phyloP scores from a whole-genome alignment of 768 basidiomycete species.

The Boletus huronensis region DNA sequence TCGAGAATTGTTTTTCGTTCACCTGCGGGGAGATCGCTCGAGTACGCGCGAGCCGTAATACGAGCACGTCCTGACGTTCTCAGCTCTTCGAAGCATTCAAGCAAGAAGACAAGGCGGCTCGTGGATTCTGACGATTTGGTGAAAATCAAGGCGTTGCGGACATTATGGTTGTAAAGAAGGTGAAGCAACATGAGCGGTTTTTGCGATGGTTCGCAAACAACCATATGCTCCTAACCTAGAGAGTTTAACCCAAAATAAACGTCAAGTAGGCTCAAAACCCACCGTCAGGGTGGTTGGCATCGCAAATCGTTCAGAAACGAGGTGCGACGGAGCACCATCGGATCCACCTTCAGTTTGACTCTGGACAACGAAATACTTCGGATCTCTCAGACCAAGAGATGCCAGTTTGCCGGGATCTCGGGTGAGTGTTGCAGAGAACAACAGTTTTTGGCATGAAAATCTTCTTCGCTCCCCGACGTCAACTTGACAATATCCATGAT shows the following conservation, averaged over 20 bases:
- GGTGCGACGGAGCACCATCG: constrained; percentile 42
- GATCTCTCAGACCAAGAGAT: constrained; percentile 69
- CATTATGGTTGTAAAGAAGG: constrained; percentile 60
- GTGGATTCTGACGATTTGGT: constrained; percentile 97
- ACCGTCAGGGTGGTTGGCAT: constrained; percentile 80
- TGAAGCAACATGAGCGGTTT: constrained; percentile 92
- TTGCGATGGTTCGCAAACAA: constrained; percentile 69
- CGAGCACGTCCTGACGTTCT: constrained; percentile 19
- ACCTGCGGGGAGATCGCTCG: constrained; percentile 71
- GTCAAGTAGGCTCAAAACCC: constrained; percentile 17
- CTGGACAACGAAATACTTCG: constrained; percentile 88
- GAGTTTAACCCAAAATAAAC: neutral
- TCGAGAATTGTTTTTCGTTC: constrained; percentile 79
- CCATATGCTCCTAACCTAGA: constrained; percentile 71
- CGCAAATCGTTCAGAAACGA: constrained; percentile 72
- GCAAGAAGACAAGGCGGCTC: constrained; percentile 70
- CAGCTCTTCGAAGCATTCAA: constrained; percentile 75
- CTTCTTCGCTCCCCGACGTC: constrained; percentile 56
- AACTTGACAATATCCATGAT: constrained; percentile 31
- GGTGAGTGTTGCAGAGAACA: constrained; percentile 96
- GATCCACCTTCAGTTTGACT: constrained; percentile 36
- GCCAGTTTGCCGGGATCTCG: constrained; percentile 92
- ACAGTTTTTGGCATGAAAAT: constrained; percentile 84
- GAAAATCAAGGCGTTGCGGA: constrained; percentile 82
- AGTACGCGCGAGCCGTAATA: constrained; percentile 68